Conservation (phyloP, 176 grass and related monocot species). For the Hsuehochloa calcarea region DNA sequence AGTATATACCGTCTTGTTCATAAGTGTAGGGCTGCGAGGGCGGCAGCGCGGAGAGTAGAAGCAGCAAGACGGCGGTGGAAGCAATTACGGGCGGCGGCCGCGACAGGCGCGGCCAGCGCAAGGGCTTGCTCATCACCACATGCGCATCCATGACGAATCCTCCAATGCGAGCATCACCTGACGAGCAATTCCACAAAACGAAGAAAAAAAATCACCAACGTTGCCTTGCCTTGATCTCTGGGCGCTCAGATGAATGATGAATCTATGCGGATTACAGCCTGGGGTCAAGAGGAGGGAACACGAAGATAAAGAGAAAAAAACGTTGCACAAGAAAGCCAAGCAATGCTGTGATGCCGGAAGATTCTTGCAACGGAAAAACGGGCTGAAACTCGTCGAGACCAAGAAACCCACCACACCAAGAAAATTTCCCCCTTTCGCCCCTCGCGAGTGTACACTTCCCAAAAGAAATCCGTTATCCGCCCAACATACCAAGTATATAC, state of each 20-base stretch:
- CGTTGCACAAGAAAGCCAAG: conserved; percentile 6
- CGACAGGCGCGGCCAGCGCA: neutral
- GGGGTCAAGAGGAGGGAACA: neutral
- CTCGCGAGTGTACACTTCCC: neutral
- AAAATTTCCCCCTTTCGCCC: neutral
- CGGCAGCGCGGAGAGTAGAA: conserved; percentile 41
- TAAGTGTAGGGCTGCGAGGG: conserved; percentile 46
- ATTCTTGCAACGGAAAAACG: conserved; percentile 21
- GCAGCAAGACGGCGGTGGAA: conserved; percentile 34
- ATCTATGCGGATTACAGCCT: conserved; percentile 1
- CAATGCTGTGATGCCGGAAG: conserved; percentile 40
- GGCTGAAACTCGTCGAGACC: conserved; percentile 20
- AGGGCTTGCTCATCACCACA: conserved; percentile 1
- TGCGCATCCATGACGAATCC: conserved; percentile 13
- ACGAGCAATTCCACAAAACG: neutral
- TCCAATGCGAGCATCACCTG: conserved; percentile 26
- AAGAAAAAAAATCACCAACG: neutral
- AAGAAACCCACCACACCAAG: neutral
- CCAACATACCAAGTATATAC: neutral
- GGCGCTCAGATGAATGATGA: conserved; percentile 5
- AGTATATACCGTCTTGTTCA: conserved; percentile 51
- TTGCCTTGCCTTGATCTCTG: neutral
- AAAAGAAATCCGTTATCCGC: conserved; percentile 9
- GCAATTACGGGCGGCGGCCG: neutral
- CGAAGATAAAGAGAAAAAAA: neutral